Evolutionary conservation across 768 basidiomycete genomes (phyloP), one percentile per base, ranked within the genome.

Genomic region (Cantharellus cinnabarinus): DNA sequence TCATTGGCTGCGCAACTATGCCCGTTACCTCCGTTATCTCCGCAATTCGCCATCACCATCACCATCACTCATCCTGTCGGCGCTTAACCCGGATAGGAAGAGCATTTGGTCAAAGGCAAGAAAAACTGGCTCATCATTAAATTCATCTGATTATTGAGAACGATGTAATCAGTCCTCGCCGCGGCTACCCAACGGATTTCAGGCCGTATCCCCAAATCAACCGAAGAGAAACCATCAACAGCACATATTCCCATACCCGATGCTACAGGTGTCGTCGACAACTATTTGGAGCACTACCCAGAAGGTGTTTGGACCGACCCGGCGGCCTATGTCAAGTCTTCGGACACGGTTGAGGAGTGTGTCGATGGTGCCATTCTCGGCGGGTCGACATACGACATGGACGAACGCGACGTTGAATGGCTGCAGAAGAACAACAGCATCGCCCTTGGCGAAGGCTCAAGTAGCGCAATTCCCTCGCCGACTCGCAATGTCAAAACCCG

Each of bases 321-420:
- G 1, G 68, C 75, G 20, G 77, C 82, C 0, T 90, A 85, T 68
- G 75, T 94, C 59, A 80, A 81, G 59, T 85, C 82, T 41, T 91
- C 89, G 4, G 80, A 85, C 65, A 89, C 85, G 2, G 80, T 85
- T 63, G 95, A 98, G 65, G 89, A 91, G 63, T 73, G 79, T 4
- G 73, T 75, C 64, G 68, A 69, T 3, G 75, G 72, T 63, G 79
- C 78, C 5, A 77, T 90, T 59, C 71, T 78, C 40, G 80, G 84
- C 64, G 84, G 85, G 0, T 85, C 85, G 70, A 81, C 82, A 2
- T 97, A 98, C 67, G 87, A 80, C 63, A 87, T 97, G 85, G 94
- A 99, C 65, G 95, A 98, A 69, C 82, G 85, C 15, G 94, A 98
- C 72, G 81, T 85, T 66, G 85, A 85, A 63, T 99, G 94, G 94